These are phyloP conservation scores for Zygnema circumcarinatum DNA, from an alignment of 139 green algal species.

Conservation along the genomic window DNA sequence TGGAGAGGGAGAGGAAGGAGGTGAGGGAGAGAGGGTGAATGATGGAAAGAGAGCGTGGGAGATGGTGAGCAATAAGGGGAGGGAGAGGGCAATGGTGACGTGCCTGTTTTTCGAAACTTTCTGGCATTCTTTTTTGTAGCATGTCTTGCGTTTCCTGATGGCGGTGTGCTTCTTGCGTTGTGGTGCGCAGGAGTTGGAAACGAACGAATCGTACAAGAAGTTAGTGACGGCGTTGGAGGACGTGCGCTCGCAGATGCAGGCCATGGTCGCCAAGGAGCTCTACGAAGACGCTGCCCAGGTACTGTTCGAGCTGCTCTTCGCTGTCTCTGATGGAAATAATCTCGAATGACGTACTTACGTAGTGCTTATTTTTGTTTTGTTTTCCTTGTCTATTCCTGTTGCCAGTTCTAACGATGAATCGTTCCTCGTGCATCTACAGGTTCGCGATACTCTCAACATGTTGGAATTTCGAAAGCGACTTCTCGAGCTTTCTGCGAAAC, in stretches of 20 bases:
- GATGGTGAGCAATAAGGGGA: too few relatives aligned
- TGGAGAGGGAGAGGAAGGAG: too few relatives aligned
- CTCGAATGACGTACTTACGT: too few relatives aligned
- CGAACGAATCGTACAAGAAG: constrained; percentile 24
- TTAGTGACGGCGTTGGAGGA: not conserved
- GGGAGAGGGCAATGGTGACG: too few relatives aligned
- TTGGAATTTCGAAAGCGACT: constrained; percentile 51
- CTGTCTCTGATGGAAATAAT: not conserved
- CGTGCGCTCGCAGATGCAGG: constrained; percentile 7
- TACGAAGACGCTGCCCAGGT: constrained; percentile 45
- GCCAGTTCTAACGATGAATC: not conserved
- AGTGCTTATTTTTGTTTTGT: too few relatives aligned
- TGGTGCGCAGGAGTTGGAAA: constrained; percentile 55
- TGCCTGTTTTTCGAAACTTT: too few relatives aligned
- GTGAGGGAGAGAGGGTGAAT: too few relatives aligned
- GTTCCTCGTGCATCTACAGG: constrained; percentile 34
- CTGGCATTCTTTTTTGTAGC: too few relatives aligned
- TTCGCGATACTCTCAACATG: constrained; percentile 39
- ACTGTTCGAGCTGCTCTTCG: not conserved
- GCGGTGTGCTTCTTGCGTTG: too few relatives aligned
- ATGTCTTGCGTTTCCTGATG: too few relatives aligned
- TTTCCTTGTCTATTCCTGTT: not conserved
- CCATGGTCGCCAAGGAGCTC: constrained; percentile 17
- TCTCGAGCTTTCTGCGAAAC: constrained; percentile 54
- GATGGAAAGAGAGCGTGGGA: too few relatives aligned